Evolutionary conservation across 176 grass and related monocot genomes (phyloP), one percentile per base, ranked within the genome.

Genomic region (bread wheat (Triticum aestivum)): DNA sequence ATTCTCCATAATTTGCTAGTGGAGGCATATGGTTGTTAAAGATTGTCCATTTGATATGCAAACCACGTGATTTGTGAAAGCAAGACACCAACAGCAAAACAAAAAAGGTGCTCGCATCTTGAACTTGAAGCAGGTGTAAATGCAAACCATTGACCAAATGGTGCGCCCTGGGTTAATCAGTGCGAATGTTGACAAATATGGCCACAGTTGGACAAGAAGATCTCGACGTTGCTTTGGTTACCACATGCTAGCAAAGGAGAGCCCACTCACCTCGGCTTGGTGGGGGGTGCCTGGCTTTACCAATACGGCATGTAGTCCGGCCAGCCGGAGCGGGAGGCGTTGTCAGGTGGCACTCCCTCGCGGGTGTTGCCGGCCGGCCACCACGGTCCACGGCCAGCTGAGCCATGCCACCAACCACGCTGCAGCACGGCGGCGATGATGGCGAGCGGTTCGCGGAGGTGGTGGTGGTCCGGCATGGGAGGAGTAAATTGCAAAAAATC

Each of bases 391-490:
- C 26, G 26, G 26, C 26, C 49, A 17, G 49, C 49, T 52, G 49
- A 52, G 49, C 14, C 49, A 52, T 52, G 44, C 23, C 26, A 52
- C 41, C 32, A 47, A 54, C 45, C 73, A 76, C 6, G 65, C 38
- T 10, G 70, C 10, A 44, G 41, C 49, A 52, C 49, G 14, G 49
- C 49, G 49, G 14, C 47, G 4, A 51, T 17, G 49, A 17, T 14
- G 13, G 11, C 24, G 13, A 88, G 18, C 39, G 52, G 4, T 92
- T 90, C 33, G 79, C 86, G 6, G 90, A 97, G 92, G 73, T 97
- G 8, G 80, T 94, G 63, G 92, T 92, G 72, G 86, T 97, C 14
- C 86, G 94, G 5, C 94, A 97, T 4, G 88, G 94, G 26, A 26
- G 26, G 8, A 26, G 26, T 26, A 26, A 26, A 26, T 26, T 26